A percentile compares a stretch with the other conserved stretches of the same genome.
These are phyloP conservation scores for Pholiota adiposa DNA, from an alignment of 1,284 basidiomycete genomes.

Conservation along the genomic window DNA sequence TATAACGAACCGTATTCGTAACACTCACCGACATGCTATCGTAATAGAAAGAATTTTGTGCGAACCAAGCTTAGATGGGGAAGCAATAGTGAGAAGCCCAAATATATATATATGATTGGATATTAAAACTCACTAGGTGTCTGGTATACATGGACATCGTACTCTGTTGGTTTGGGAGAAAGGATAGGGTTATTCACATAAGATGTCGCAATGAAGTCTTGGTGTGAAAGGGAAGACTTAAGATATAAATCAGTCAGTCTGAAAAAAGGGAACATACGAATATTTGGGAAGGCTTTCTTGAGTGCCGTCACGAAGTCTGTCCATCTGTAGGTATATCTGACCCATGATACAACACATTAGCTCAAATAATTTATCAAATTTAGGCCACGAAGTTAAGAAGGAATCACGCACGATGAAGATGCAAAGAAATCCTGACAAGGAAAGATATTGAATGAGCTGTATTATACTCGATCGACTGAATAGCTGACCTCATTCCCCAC, in stretches of 20 bases:
- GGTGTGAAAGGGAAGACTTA: background rate
- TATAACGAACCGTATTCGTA: too few species aligned
- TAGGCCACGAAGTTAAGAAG: too few species aligned
- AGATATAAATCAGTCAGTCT: background rate
- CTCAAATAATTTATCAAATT: too few species aligned
- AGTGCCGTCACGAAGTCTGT: conserved; percentile 54
- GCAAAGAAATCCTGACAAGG: conserved; percentile 46
- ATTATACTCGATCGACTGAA: background rate
- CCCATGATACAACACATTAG: background rate
- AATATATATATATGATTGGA: too few species aligned
- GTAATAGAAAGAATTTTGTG: conserved; percentile 62
- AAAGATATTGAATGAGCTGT: background rate
- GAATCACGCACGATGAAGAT: conserved; percentile 20
- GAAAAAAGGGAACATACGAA: conserved; percentile 45
- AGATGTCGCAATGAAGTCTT: conserved; percentile 67
- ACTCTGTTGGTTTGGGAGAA: conserved; percentile 55
- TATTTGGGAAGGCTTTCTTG: conserved; percentile 60
- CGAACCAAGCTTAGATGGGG: conserved; percentile 50
- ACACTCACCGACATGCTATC: conserved; percentile 45
- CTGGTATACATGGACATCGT: conserved; percentile 70
- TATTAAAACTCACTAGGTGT: conserved; percentile 57
- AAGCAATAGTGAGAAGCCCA: background rate
- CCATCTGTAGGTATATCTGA: conserved; percentile 70
- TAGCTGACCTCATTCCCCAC: conserved; percentile 55
- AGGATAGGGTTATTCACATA: conserved; percentile 49